A percentile compares a stretch with the other conserved stretches of the same genome.
phyloP scores from a whole-genome alignment of 495 filamentous ascomycete species.

The Trichocladium antarcticum region DNA sequence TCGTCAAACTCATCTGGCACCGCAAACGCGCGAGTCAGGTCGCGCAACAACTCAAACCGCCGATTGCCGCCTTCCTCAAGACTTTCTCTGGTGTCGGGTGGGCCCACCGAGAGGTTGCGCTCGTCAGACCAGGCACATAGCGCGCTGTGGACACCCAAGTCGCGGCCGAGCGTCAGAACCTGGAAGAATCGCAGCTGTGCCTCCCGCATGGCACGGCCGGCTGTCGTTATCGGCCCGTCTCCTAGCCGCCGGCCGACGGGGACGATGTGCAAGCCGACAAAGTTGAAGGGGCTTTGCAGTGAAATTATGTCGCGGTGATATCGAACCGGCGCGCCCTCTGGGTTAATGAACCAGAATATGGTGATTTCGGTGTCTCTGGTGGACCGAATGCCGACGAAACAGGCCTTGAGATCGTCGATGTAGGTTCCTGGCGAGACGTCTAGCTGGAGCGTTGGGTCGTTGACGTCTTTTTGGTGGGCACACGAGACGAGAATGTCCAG shows the following conservation, averaged over 20 bases:
- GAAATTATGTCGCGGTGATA: conserved; percentile 17
- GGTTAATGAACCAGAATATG: conserved; percentile 23
- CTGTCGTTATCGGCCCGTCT: background rate
- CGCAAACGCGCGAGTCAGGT: conserved; percentile 13
- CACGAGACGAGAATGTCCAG: conserved; percentile 29
- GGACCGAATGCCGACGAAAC: conserved; percentile 22
- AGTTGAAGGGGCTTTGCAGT: conserved; percentile 7
- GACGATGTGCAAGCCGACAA: conserved; percentile 16
- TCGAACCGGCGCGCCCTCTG: conserved; percentile 11
- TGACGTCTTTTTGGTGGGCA: conserved; percentile 36
- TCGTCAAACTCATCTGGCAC: conserved; percentile 25
- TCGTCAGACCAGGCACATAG: conserved; percentile 23
- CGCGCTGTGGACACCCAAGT: conserved; percentile 19
- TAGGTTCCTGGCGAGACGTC: conserved; percentile 20
- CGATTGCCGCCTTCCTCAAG: background rate
- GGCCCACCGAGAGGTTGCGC: background rate
- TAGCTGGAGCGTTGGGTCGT: conserved; percentile 28
- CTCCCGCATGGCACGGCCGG: conserved; percentile 2
- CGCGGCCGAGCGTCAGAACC: conserved; percentile 19
- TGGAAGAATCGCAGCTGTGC: conserved; percentile 22
- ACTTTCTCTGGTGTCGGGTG: conserved; percentile 3
- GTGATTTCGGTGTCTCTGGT: conserved; percentile 12
- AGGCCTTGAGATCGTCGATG: conserved; percentile 13
- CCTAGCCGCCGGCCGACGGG: conserved; percentile 11
- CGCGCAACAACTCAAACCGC: conserved; percentile 1